phyloP scores from a whole-genome alignment of 1,139 yeast species.

The Lodderomyces pseudojiufengensis region DNA sequence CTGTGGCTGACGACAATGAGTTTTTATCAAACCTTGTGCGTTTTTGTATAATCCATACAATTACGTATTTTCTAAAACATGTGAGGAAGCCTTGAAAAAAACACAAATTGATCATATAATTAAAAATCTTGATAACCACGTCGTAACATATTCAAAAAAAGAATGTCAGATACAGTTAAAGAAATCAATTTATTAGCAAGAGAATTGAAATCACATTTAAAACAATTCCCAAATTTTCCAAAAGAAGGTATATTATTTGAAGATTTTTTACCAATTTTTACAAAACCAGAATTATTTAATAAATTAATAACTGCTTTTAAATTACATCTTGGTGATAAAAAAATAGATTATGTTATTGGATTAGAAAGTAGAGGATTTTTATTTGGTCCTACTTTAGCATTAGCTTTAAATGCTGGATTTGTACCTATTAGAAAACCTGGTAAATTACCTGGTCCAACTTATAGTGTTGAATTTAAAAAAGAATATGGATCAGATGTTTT shows the following conservation, averaged over 20 bases:
- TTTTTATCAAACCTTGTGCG: too few relatives aligned
- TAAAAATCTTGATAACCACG: too few relatives aligned
- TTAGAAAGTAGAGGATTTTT: slow-evolving; percentile 95
- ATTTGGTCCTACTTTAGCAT: slow-evolving; percentile 92
- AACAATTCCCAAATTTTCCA: slow-evolving; percentile 92
- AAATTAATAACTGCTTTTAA: slow-evolving; percentile 79
- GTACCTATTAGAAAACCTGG: slow-evolving; percentile 95
- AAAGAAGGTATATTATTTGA: slow-evolving; percentile 89
- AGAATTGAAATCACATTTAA: slow-evolving; percentile 62
- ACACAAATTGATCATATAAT: too few relatives aligned
- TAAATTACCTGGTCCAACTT: slow-evolving; percentile 85
- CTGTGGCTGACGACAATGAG: too few relatives aligned
- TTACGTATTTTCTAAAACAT: too few relatives aligned
- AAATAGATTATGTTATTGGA: slow-evolving; percentile 88
- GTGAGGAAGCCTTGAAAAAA: too few relatives aligned
- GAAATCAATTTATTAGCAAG: slow-evolving; percentile 46
- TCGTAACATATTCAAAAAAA: not conserved
- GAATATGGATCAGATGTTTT: slow-evolving; percentile 91
- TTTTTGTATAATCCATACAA: too few relatives aligned
- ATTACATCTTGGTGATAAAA: slow-evolving; percentile 61
- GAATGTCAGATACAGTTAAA: slow-evolving; percentile 11
- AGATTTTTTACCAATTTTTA: slow-evolving; percentile 92
- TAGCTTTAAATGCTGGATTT: slow-evolving; percentile 84
- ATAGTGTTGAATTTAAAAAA: slow-evolving; percentile 71
- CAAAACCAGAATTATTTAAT: slow-evolving; percentile 74